Evolutionary conservation across 2,329 filamentous ascomycete genomes (phyloP), one percentile per base, ranked within the genome.

Genomic region (Verticillium albo-atrum): DNA sequence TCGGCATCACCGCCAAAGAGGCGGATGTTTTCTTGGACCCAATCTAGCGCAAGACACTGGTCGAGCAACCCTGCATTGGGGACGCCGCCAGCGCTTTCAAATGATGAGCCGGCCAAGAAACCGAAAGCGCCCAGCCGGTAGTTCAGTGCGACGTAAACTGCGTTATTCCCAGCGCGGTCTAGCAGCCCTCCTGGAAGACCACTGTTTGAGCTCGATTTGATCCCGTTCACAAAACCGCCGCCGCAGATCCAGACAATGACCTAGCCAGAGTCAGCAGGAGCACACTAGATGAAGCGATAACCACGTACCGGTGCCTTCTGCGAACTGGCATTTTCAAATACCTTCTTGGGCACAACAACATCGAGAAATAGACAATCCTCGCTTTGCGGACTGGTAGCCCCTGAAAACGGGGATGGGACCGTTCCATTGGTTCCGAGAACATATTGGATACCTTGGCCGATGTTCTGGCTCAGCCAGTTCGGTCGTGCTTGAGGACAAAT

Each of bases 1-100:
- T 73, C 63, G 2, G 76, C 73, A 64, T 84, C 74, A 15, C 81
- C 82, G 0, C 79, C 80, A 66, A 84, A 84, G 2, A 71, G 70
- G 6, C 62, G 71, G 57, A 84, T 82, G 63, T 84, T 82, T 55
- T 81, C 76, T 47, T 78, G 73, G 3, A 84, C 74, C 82, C 81
- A 84, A 56, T 76, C 68, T 6, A 84, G 68, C 1, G 77, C 73
- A 4, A 78, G 63, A 25, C 75, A 71, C 65, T 83, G 80, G 60
- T 84, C 81, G 28, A 30, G 28, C 28, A 30, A 30, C 5, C 28
- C 28, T 4, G 28, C 28, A 30, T 30, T 30, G 9, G 28, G 28
- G 4, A 30, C 74, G 9, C 80, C 70, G 50, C 74, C 69, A 14
- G 76, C 73, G 32, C 76, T 75, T 1, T 30, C 28, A 9, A 30